Evolutionary conservation across 139 green algal species (phyloP), one percentile per base, ranked within the genome.

Genomic region (Chlorella ohadii): DNA sequence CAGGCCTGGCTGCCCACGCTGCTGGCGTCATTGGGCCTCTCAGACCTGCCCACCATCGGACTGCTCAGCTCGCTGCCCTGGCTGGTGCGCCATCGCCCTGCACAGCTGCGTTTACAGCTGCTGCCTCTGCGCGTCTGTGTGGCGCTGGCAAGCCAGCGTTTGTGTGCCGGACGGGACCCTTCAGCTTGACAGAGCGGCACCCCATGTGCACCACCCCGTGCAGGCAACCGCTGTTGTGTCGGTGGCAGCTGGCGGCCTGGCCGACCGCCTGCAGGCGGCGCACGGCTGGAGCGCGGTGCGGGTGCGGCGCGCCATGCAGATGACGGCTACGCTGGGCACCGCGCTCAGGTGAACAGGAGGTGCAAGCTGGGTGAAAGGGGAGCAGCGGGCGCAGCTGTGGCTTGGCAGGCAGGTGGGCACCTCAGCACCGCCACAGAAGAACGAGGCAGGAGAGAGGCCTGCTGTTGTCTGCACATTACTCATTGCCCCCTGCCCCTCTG

Each of bases 1-100:
- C 84, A 91, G 31, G 71, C 82, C 63, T 94, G 89, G 88, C 86
- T 95, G 19, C 93, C 93, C 31, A 80, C 89, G 36, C 92, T 93
- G 72, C 39, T 96, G 38, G 76, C 76, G 22, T 91, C 87, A 0
- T 63, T 93, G 47, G 92, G 91, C 39, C 22, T 78, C 11, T 61
- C 27, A 5, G 57, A 85, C 22, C 70, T 88, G 72, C 83, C 38
- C 19, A 87, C 79, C 36, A 79, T 90, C 81, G 85, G 93, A 3
- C 25, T 89, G 25, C 81, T 94, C 23, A 91, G 88, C 59, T 86
- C 88, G 25, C 74, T 92, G 9, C 92, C 93, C 19, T 96, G 91
- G 91, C 81, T 94, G 67, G 90, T 90, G 55, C 75, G 68, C 87
- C 3, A 84, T 31, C 31, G 31, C n/a, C n/a, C 16, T 7, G n/a